These are phyloP conservation scores for Pseudozyma hubeiensis DNA, from an alignment of 1,284 basidiomycete genomes.

Conservation along the genomic window DNA sequence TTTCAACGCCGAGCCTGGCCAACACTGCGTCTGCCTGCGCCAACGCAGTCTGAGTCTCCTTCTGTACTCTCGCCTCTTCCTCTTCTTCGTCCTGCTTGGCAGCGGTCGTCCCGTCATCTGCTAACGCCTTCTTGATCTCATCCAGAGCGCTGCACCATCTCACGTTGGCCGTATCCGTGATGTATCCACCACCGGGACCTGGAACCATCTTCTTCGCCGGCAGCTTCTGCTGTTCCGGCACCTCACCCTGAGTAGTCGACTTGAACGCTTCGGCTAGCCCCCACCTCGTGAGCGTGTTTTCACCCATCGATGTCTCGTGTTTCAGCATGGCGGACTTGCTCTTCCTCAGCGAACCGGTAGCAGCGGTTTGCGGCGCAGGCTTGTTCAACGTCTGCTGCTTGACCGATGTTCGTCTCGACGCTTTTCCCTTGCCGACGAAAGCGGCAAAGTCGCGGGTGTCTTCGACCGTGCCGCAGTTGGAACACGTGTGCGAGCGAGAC, in stretches of 20 bases:
- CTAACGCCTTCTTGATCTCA: conserved; percentile 60
- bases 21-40: conserved; percentile 28
- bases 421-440: conserved; percentile 44
- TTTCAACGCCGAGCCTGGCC: conserved; percentile 28
- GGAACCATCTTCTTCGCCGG: conserved; percentile 55
- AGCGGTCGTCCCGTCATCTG: conserved; percentile 3
- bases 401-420: conserved; percentile 21
- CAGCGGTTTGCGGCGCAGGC: conserved; percentile 4
- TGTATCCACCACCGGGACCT: conserved; percentile 55
- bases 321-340: conserved; percentile 8
- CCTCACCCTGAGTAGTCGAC: conserved; percentile 8
- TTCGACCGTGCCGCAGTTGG: conserved; percentile 21
- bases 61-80: conserved; percentile 14
- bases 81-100: conserved; percentile 5
- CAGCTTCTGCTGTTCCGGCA: conserved; percentile 1
- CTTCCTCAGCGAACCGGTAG: conserved; percentile 22
- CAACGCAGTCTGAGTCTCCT: conserved; percentile 22
- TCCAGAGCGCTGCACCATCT: conserved; percentile 59
- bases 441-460: conserved; percentile 34
- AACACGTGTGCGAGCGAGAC: conserved; percentile 22
- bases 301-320: conserved; percentile 17
- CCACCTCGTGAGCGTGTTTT: conserved; percentile 40
- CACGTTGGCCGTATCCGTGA: conserved; percentile 60
- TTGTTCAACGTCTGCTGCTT: conserved; percentile 26
- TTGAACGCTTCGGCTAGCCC: conserved; percentile 44